A percentile compares a stretch with the other conserved stretches of the same genome.
Evolutionary conservation across 1,284 basidiomycete genomes (phyloP).

Genomic region (Pseudozyma flocculosa): DNA sequence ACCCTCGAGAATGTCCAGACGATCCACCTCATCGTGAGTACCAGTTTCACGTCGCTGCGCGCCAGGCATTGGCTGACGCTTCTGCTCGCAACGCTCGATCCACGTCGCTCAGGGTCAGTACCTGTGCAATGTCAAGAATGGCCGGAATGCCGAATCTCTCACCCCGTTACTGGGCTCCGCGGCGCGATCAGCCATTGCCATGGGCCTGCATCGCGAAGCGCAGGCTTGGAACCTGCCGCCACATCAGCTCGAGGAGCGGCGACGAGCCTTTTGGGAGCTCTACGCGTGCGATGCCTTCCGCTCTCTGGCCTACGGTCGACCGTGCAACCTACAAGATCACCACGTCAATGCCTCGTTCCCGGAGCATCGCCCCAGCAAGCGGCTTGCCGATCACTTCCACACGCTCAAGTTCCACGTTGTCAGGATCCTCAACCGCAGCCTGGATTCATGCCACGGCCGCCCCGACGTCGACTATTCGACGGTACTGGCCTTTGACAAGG

Average conservation of each 20-base stretch:
- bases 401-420: conserved; percentile 8
- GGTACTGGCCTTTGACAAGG: not conserved
- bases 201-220: conserved; percentile 10
- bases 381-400: not conserved
- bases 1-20: conserved; percentile 4
- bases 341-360: conserved; percentile 5
- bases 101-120: too few relatives aligned
- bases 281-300: conserved; percentile 11
- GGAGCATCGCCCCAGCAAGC: not conserved
- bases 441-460: not conserved
- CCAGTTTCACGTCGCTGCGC: too few relatives aligned
- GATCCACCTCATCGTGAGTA: conserved; percentile 1
- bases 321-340: conserved; percentile 11
- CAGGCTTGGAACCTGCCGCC: conserved; percentile 3
- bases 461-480: not conserved
- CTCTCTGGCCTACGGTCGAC: conserved; percentile 13
- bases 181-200: conserved; percentile 1
- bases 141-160: conserved; percentile 6
- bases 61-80: too few relatives aligned
- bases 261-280: conserved; percentile 19
- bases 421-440: conserved; percentile 6
- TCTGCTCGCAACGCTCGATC: too few relatives aligned
- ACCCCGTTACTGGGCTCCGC: conserved; percentile 1
- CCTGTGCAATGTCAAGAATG: conserved; percentile 2
- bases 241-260: not conserved